Evolutionary conservation across 805 yeast genomes (phyloP), one percentile per base, ranked within the genome.

Genomic region (Soucietia sequanensis): DNA sequence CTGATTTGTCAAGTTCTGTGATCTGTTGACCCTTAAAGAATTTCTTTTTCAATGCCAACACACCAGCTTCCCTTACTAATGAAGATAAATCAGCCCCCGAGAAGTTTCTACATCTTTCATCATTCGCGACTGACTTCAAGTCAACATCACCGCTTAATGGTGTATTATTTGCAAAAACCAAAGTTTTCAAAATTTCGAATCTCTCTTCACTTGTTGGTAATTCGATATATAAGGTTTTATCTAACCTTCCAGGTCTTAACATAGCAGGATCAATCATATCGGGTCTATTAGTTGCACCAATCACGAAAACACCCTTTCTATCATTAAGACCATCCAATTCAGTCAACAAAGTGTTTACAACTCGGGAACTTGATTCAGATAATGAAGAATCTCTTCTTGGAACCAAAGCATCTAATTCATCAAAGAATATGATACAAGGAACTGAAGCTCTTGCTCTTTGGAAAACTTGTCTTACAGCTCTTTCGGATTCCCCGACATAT

Each of bases 221-320:
- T 56, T 91, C 97, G 18, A 91, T 91, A 59, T 82, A 91, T 29
- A 91, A 66, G 2, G 96, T 87, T 61, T 91, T 93, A 55, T 93
- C 98, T 50, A 91, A 71, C 60, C 99, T 78, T 5, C 98, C 99
- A 0, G 98, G 98, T 56, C 99, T 77, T 29, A 93, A 65, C 98
- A 91, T 93, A 0, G 99, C 99, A 3, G 96, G 89, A 60, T 91
- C 99, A 45, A 91, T 93, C 87, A 91, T 91, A 57, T 91, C 99
- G 0, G 98, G 98, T 56, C 99, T 76, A 52, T 91, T 91, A 0
- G 99, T 91, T 2, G 99, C 99, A 19, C 96, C 98, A 46, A 91
- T 78, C 4, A 91, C 98, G 58, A 84, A 93, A 2, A 91, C 87
- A 2, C 98, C 98, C 41, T 83, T 78, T 48, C 98, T 72, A 47